Evolutionary conservation across 306 rosid species (phyloP), one percentile per base, ranked within the genome.

Genomic region (Geum urbanum): DNA sequence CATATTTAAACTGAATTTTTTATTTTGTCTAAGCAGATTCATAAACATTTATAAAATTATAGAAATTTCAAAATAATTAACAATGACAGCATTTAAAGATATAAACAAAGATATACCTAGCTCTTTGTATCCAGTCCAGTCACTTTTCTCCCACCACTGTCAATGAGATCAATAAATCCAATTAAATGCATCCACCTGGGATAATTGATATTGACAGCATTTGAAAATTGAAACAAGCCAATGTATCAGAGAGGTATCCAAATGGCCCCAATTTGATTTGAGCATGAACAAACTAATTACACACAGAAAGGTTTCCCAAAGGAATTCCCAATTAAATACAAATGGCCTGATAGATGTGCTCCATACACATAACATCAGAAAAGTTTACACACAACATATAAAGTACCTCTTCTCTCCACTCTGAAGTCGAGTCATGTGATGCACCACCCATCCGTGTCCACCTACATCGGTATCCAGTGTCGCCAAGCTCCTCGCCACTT

Each of bases 131-230:
- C 98, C 98, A 7, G 94, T 88, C 96, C 98, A 90, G 83, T 90
- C 97, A 81, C 97, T 90, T 84, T 90, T 90, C 97, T 90, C 97
- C 98, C 97, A 92, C 98, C 98, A 92, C 98, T 92, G 96, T 78
- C 97, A 92, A 88, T 88, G 86, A 92, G 86, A 92, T 88, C 91
- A 90, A 90, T 79, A 92, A 88, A 92, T 80, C 92, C 88, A 90
- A 88, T 88, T 86, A 87, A 92, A 90, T 80, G 89, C 87, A 79
- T 85, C 88, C 88, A 83, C 88, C 92, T 76, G 90, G 87, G 88
- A 86, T 83, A 82, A 84, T 87, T 87, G 80, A 83, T 74, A 72
- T 81, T 83, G 67, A 80, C 76, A 81, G 37, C 37, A 32, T 32
- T 32, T 32, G 3, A 32, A 32, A 3, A 32, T 32, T 32, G 37